These are phyloP conservation scores for Xylaria sp. DNA, from an alignment of 2,329 filamentous ascomycete species.

Conservation along the genomic window DNA sequence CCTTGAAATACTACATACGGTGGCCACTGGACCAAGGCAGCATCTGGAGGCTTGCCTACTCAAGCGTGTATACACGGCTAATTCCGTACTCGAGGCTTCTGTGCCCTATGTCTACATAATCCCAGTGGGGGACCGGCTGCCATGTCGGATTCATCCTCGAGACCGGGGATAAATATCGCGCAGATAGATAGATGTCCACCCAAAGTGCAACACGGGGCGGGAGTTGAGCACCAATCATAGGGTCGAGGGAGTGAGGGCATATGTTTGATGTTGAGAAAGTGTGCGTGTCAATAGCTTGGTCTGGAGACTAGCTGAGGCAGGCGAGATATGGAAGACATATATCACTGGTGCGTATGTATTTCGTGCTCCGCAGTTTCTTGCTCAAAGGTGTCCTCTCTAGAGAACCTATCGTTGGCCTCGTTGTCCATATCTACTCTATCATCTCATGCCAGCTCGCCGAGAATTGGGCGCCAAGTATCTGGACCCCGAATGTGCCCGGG, in stretches of 20 bases:
- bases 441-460: neutral
- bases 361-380: neutral
- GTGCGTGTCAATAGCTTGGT: conserved; percentile 7
- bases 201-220: conserved; percentile 26
- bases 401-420: neutral
- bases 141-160: conserved; percentile 13
- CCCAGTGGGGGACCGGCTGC: conserved; percentile 15
- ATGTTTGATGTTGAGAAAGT: conserved; percentile 15
- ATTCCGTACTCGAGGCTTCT: neutral
- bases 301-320: conserved; percentile 5
- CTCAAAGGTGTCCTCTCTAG: neutral
- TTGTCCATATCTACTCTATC: neutral
- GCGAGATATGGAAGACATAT: neutral
- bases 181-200: conserved; percentile 25
- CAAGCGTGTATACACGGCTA: conserved; percentile 17
- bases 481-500: neutral
- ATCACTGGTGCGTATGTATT: neutral
- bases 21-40: neutral
- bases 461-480: neutral
- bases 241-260: neutral
- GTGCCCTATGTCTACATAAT: neutral
- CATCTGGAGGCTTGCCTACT: neutral
- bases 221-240: conserved; percentile 28
- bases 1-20: neutral
- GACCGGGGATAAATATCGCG: conserved; percentile 27